A percentile compares a stretch with the other conserved stretches of the same genome.
Conservation (phyloP, 768 basidiomycete species). For the Omphalotus guepiniiformis region DNA sequence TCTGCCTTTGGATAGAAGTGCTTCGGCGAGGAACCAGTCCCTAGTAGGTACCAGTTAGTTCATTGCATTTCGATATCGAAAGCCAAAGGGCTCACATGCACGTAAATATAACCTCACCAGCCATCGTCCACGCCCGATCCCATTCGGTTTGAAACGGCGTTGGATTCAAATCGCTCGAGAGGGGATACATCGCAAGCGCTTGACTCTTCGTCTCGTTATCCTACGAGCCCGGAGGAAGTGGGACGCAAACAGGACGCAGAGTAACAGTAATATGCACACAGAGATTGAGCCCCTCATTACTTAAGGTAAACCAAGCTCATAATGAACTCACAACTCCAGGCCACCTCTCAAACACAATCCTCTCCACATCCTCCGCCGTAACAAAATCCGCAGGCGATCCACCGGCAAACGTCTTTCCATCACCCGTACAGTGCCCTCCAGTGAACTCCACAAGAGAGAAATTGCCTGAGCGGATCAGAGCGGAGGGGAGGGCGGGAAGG, state of each 20-base stretch:
- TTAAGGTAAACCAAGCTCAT: neutral
- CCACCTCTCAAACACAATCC: conserved; percentile 30
- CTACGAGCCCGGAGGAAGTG: conserved; percentile 15
- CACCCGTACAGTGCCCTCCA: conserved; percentile 40
- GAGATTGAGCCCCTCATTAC: neutral
- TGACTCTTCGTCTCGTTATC: conserved; percentile 31
- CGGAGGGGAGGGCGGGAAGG: conserved; percentile 32
- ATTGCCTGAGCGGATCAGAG: conserved; percentile 27
- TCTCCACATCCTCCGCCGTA: conserved; percentile 36
- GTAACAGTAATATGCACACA: neutral
- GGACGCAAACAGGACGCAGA: neutral
- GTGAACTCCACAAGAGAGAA: conserved; percentile 30
- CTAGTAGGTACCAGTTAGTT: conserved; percentile 17
- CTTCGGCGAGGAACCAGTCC: conserved; percentile 36
- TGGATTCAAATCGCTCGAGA: conserved; percentile 25
- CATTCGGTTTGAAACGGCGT: conserved; percentile 34
- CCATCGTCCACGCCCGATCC: conserved; percentile 37
- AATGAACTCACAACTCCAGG: conserved; percentile 27
- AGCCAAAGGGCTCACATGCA: conserved; percentile 32
- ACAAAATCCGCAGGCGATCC: conserved; percentile 32
- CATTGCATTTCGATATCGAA: neutral
- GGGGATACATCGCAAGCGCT: conserved; percentile 34
- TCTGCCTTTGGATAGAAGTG: conserved; percentile 17
- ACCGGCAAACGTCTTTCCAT: conserved; percentile 37
- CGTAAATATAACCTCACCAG: conserved; percentile 37